Evolutionary conservation across 345 rosid genomes (phyloP).

Genomic region (Triadica sebifera): DNA sequence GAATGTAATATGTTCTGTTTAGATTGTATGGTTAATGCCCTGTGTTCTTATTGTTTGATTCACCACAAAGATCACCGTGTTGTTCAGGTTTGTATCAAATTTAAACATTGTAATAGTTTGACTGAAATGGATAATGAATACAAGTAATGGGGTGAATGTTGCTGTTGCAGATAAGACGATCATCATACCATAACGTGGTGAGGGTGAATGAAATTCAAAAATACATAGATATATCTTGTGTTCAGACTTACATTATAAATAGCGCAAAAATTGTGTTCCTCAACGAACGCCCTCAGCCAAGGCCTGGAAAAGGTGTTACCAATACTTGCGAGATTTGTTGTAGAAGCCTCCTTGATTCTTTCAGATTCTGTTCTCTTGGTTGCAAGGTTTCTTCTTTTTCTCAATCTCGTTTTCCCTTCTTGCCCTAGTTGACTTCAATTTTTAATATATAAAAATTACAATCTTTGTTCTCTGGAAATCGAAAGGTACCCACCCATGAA

Average conservation of each 20-base stretch:
- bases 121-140: too few species aligned
- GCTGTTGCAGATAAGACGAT: slow-evolving; percentile 71
- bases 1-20: slow-evolving; percentile 91
- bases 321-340: slow-evolving; percentile 85
- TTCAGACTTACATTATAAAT: slow-evolving; percentile 88
- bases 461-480: background rate
- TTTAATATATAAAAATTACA: background rate
- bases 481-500: background rate
- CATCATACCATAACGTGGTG: slow-evolving; percentile 93
- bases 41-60: slow-evolving; percentile 68
- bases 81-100: slow-evolving; percentile 53
- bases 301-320: slow-evolving; percentile 93
- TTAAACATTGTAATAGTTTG: background rate
- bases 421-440: background rate
- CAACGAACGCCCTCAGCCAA: slow-evolving; percentile 81
- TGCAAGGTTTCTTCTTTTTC: slow-evolving; percentile 53
- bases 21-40: slow-evolving; percentile 59
- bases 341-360: slow-evolving; percentile 88
- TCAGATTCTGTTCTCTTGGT: slow-evolving; percentile 89
- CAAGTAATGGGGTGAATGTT: background rate
- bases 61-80: slow-evolving; percentile 66
- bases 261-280: slow-evolving; percentile 91
- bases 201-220: slow-evolving; percentile 85
- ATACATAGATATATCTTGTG: slow-evolving; percentile 74
- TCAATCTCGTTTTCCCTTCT: background rate